Conservation (phyloP, 352 stramenopile genomes). For the Achlya hypogyna region DNA sequence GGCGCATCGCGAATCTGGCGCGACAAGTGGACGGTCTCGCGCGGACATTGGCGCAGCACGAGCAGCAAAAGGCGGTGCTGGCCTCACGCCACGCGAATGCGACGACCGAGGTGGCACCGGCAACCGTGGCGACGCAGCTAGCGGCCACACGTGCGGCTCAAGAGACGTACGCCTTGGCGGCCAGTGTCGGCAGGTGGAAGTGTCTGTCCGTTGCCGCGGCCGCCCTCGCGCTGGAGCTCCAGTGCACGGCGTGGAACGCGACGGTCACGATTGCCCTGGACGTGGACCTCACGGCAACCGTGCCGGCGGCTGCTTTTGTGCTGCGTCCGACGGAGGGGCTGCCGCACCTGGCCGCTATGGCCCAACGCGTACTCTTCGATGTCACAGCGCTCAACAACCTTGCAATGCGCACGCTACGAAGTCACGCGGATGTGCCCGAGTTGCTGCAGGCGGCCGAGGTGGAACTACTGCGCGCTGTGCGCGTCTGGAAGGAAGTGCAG, state of each 20-base stretch:
- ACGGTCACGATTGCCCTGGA: neutral
- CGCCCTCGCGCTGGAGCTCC: neutral
- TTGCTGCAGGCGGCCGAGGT: slow-evolving; percentile 5
- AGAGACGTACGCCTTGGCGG: neutral
- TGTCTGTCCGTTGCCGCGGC: neutral
- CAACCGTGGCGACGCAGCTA: neutral
- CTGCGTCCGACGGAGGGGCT: neutral
- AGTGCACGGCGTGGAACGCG: slow-evolving; percentile 1
- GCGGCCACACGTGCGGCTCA: neutral
- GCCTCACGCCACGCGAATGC: neutral
- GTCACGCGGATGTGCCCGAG: neutral
- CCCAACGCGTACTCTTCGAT: slow-evolving; percentile 1
- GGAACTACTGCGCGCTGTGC: neutral
- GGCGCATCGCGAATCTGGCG: neutral
- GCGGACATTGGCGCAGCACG: neutral
- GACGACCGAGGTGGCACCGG: neutral
- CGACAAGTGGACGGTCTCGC: neutral
- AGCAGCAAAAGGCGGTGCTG: neutral
- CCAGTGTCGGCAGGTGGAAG: neutral
- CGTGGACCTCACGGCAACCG: neutral
- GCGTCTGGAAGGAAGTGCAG: slow-evolving; percentile 1
- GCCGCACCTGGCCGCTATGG: neutral
- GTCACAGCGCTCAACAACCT: neutral
- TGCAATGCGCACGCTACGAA: neutral
- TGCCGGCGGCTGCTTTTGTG: neutral